A percentile compares a stretch with the other conserved stretches of the same genome.
Evolutionary conservation across 2,329 filamentous ascomycete genomes (phyloP).

Genomic region (Tolypocladium ovalisporum): DNA sequence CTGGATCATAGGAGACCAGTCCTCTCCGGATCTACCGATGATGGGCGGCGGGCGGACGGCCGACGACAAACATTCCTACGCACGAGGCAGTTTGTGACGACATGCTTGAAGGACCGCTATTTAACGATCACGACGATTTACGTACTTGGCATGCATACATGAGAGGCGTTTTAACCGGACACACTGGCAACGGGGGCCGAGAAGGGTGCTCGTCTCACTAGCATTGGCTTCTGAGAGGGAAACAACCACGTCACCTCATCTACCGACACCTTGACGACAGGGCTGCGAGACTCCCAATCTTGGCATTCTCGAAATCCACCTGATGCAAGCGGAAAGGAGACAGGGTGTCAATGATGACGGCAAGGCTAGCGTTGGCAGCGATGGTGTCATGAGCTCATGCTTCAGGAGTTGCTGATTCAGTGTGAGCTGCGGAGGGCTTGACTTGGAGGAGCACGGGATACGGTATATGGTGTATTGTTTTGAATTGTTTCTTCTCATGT

Average conservation of each 20-base stretch:
- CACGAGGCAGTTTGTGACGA: not conserved
- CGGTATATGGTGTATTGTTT: slow-evolving; percentile 3
- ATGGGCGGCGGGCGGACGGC: not conserved
- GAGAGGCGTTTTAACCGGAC: not conserved
- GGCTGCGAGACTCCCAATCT: not conserved
- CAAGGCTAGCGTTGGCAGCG: not conserved
- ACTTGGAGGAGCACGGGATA: not conserved
- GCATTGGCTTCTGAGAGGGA: not conserved
- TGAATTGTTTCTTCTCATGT: slow-evolving; percentile 3
- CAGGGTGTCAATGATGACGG: not conserved
- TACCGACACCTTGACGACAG: not conserved
- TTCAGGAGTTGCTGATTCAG: not conserved
- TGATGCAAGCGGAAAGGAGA: not conserved
- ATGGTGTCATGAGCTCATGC: not conserved
- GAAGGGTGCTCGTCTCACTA: not conserved
- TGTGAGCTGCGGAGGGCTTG: slow-evolving; percentile 2
- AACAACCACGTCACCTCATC: not conserved
- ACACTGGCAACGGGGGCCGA: not conserved
- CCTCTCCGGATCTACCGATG: slow-evolving; percentile 8
- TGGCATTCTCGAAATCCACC: not conserved
- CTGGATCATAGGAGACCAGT: slow-evolving; percentile 25
- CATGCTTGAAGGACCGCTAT: not conserved
- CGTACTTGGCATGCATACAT: slow-evolving; percentile 1
- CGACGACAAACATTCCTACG: not conserved
- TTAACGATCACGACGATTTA: slow-evolving; percentile 2